Percentiles rank a stretch among this genome's conserved stretches.
Evolutionary conservation across 305 asterid species (phyloP).

Genomic region (Fraxinus nigra): DNA sequence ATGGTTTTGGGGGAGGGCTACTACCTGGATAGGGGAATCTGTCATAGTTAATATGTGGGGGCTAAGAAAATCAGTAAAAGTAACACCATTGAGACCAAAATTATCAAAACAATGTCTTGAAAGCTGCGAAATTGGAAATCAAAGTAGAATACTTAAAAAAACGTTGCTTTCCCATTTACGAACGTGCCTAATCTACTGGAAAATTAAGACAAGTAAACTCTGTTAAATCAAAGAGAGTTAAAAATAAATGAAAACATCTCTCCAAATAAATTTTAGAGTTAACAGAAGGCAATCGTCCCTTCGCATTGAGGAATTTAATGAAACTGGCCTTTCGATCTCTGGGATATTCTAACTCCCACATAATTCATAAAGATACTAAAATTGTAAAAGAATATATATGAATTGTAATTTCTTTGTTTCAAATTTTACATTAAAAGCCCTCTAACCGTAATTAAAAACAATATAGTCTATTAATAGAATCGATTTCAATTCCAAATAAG

Average conservation of each 20-base stretch:
- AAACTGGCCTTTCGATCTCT: neutral
- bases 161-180: neutral
- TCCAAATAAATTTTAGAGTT: neutral
- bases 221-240: neutral
- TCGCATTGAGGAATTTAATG: neutral
- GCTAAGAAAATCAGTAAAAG: neutral
- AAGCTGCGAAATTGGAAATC: neutral
- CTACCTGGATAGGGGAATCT: constrained; percentile 39
- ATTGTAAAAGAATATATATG: neutral
- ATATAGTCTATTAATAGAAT: neutral
- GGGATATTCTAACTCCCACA: neutral
- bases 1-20: constrained; percentile 78
- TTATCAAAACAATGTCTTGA: neutral
- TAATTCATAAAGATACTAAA: neutral
- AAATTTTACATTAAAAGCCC: neutral
- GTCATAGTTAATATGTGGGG: constrained; percentile 5
- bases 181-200: neutral
- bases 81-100: neutral
- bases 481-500: neutral
- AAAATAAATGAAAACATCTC: neutral
- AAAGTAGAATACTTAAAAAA: neutral
- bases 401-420: neutral
- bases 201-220: neutral
- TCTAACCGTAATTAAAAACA: neutral
- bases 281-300: neutral